A percentile compares a stretch with the other conserved stretches of the same genome.
Evolutionary conservation across 2,329 filamentous ascomycete species (phyloP).

Genomic region (Aspergillus uvarum): DNA sequence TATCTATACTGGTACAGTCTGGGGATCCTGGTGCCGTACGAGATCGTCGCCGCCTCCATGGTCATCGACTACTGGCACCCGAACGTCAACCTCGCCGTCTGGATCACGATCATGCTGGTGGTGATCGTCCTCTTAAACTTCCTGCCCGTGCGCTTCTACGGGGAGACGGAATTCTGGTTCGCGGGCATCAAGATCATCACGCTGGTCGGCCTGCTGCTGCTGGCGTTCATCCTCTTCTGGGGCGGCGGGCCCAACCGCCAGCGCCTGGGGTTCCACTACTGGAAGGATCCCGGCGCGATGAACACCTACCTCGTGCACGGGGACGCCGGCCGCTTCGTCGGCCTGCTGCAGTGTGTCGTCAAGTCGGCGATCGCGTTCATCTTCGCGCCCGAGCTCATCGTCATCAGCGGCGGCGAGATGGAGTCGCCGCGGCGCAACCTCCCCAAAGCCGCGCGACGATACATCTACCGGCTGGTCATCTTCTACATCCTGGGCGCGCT

Average conservation of each 20-base stretch:
- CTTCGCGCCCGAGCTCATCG: slow-evolving; percentile 56
- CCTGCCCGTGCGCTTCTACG: slow-evolving; percentile 52
- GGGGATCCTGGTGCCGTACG: slow-evolving; percentile 53
- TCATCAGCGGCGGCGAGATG: slow-evolving; percentile 60
- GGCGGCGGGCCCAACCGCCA: slow-evolving; percentile 56
- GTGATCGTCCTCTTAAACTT: slow-evolving; percentile 55
- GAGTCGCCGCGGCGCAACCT: slow-evolving; percentile 58
- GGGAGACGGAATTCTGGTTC: slow-evolving; percentile 57
- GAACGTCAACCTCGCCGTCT: slow-evolving; percentile 46
- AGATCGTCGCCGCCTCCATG: slow-evolving; percentile 66
- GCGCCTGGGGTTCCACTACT: slow-evolving; percentile 53
- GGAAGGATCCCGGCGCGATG: slow-evolving; percentile 50
- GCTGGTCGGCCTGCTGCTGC: slow-evolving; percentile 52
- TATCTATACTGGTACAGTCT: slow-evolving; percentile 51
- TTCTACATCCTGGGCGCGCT: slow-evolving; percentile 61
- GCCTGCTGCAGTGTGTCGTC: slow-evolving; percentile 52
- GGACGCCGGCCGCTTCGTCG: slow-evolving; percentile 52
- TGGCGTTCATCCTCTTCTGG: slow-evolving; percentile 57
- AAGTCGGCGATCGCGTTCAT: slow-evolving; percentile 56
- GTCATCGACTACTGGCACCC: slow-evolving; percentile 63
- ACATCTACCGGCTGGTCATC: slow-evolving; percentile 62
- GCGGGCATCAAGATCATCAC: slow-evolving; percentile 53
- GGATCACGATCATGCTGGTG: slow-evolving; percentile 59
- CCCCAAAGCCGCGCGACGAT: slow-evolving; percentile 58
- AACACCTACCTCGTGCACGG: slow-evolving; percentile 51